phyloP scores from a whole-genome alignment of 148 eudicot species.

The Arctostaphylos glauca region DNA sequence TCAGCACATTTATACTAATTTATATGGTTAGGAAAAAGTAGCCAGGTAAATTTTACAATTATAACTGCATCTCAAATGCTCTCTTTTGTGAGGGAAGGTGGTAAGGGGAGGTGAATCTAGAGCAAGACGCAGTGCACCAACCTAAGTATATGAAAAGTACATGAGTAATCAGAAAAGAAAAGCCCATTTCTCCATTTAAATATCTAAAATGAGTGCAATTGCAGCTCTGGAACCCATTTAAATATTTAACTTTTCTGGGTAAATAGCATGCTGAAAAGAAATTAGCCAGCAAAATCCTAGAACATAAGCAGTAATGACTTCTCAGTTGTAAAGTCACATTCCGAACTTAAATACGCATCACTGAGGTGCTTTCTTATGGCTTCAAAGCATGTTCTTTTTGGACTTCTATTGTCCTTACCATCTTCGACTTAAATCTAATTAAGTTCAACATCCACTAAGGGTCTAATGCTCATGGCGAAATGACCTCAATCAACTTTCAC shows the following conservation, averaged over 20 bases:
- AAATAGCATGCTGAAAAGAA: background rate
- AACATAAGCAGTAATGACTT: background rate
- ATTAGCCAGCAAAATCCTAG: background rate
- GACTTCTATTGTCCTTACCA: background rate
- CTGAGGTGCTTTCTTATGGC: background rate
- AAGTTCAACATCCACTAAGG: background rate
- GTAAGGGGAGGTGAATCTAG: background rate
- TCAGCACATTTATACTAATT: background rate
- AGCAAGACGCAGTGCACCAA: background rate
- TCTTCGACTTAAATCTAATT: constrained; percentile 1
- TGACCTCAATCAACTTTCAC: background rate
- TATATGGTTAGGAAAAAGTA: too few relatives aligned
- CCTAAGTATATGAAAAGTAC: background rate
- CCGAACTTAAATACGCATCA: background rate
- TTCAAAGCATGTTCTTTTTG: background rate
- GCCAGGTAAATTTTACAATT: background rate
- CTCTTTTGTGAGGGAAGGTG: background rate
- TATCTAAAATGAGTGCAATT: background rate
- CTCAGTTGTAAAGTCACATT: background rate
- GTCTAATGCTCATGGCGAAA: background rate
- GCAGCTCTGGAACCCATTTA: background rate
- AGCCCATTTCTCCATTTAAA: background rate
- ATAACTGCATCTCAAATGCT: background rate
- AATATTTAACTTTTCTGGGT: background rate
- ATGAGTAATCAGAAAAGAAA: background rate